Evolutionary conservation across 352 stramenopile genomes (phyloP).

Genomic region (Phytophthora aleatoria): DNA sequence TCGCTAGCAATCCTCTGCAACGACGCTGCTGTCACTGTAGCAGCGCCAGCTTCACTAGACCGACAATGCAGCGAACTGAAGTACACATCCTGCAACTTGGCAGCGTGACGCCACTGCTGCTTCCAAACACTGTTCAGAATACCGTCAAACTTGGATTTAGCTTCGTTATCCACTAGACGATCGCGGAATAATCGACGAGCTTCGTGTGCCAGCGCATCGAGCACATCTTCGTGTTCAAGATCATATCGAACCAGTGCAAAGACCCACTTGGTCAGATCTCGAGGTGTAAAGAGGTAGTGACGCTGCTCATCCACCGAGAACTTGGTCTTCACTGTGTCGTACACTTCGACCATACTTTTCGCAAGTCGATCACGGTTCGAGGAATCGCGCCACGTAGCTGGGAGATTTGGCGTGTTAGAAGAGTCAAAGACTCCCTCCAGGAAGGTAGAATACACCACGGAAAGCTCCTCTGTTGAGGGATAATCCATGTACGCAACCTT

Average conservation of each 20-base stretch:
- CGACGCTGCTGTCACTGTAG: slow-evolving; percentile 31
- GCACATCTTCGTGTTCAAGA: slow-evolving; percentile 83
- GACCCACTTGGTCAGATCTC: slow-evolving; percentile 93
- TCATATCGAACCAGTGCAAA: slow-evolving; percentile 91
- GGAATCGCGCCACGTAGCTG: slow-evolving; percentile 54
- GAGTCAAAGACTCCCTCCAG: slow-evolving; percentile 77
- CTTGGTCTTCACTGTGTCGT: slow-evolving; percentile 85
- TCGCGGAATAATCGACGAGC: slow-evolving; percentile 90
- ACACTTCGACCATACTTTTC: slow-evolving; percentile 91
- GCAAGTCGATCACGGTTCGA: slow-evolving; percentile 85
- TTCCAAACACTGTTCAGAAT: slow-evolving; percentile 87
- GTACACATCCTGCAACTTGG: slow-evolving; percentile 83
- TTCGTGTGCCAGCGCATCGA: slow-evolving; percentile 93
- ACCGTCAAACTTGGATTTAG: slow-evolving; percentile 79
- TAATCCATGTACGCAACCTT: slow-evolving; percentile 95
- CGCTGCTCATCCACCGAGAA: slow-evolving; percentile 94
- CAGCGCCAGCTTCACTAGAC: slow-evolving; percentile 17
- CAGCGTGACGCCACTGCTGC: slow-evolving; percentile 79
- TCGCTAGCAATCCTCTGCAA: slow-evolving; percentile 69
- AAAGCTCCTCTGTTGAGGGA: slow-evolving; percentile 88
- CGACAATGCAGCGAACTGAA: slow-evolving; percentile 85
- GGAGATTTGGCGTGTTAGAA: slow-evolving; percentile 37
- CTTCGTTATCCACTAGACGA: slow-evolving; percentile 86
- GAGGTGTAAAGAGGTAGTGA: slow-evolving; percentile 95
- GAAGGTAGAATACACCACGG: slow-evolving; percentile 90